Percentiles rank a stretch among this genome's conserved stretches.
phyloP scores from a whole-genome alignment of 805 yeast genomes.

The Diddensiella transvaalensis region DNA sequence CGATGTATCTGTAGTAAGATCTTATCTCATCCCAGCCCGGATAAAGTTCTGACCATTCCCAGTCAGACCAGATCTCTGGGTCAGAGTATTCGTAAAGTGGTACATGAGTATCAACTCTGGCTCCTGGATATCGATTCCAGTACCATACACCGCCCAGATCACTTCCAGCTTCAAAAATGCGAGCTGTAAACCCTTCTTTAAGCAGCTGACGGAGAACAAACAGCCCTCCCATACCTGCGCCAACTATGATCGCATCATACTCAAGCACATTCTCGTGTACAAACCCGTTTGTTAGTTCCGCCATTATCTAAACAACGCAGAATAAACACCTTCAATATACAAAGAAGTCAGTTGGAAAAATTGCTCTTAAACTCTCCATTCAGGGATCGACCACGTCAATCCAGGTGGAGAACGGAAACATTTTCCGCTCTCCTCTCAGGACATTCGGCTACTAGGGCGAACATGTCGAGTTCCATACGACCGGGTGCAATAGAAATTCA shows the following conservation, averaged over 20 bases:
- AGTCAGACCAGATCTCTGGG: constrained; percentile 28
- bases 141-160: constrained; percentile 29
- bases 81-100: constrained; percentile 30
- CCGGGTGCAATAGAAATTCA: no score
- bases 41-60: constrained; percentile 29
- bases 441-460: no score
- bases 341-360: no score
- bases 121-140: constrained; percentile 29
- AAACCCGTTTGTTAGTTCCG: no score
- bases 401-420: no score
- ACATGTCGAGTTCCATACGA: no score
- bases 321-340: no score
- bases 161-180: constrained; percentile 20
- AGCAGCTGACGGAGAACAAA: constrained; percentile 22
- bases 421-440: no score
- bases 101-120: constrained; percentile 31
- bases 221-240: constrained; percentile 25
- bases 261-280: no score
- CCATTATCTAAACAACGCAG: no score
- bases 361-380: no score
- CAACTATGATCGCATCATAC: constrained; percentile 20
- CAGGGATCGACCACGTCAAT: no score
- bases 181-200: constrained; percentile 20
- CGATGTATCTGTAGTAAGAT: constrained; percentile 29
- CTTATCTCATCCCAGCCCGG: constrained; percentile 29